Evolutionary conservation across 768 basidiomycete species (phyloP).

Genomic region (Symmetrospora coprosmae): DNA sequence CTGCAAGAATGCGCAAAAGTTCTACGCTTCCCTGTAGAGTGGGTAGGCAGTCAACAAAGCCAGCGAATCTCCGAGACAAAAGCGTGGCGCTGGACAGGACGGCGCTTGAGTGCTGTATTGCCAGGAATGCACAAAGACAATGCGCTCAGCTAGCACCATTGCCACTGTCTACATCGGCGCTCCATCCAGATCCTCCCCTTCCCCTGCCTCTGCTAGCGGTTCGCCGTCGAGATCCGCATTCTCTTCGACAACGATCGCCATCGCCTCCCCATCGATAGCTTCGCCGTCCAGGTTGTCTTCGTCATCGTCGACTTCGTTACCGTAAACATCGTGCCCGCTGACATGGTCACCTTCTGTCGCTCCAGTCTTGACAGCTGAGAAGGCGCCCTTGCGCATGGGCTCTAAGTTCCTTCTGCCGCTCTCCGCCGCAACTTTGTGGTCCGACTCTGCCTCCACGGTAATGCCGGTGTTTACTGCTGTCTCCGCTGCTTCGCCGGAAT

Average conservation of each 20-base stretch:
- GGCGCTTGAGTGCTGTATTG: no score
- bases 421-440: not conserved
- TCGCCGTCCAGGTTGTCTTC: constrained; percentile 16
- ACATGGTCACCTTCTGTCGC: not conserved
- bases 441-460: not conserved
- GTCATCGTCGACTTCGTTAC: not conserved
- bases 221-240: constrained; percentile 15
- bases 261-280: not conserved
- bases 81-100: no score
- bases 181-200: constrained; percentile 12
- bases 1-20: not conserved
- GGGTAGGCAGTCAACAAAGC: no score
- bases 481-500: not conserved
- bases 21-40: no score
- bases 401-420: not conserved
- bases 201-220: no score
- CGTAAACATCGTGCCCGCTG: not conserved
- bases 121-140: not conserved
- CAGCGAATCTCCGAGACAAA: no score
- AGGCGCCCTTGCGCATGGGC: constrained; percentile 33
- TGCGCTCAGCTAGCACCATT: not conserved
- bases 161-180: constrained; percentile 1
- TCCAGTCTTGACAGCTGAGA: not conserved
- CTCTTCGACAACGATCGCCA: not conserved
- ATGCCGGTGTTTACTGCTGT: not conserved